Base-by-base conservation (phyloP, 2,329 filamentous ascomycete genomes). In the Alternaria longipes region DNA sequence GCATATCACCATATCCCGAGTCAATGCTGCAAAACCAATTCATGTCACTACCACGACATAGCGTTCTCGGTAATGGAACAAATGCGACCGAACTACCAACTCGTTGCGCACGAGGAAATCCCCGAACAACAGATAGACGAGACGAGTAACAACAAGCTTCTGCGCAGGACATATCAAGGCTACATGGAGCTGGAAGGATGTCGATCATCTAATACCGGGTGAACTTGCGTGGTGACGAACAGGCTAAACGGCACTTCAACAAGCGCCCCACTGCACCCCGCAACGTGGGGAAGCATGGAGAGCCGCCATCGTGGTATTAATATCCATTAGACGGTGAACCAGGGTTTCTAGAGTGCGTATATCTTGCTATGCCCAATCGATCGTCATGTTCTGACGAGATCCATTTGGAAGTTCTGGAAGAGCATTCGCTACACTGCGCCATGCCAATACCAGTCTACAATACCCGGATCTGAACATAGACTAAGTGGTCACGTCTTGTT, bases 221-320 rank as follows among this genome's bases (percentile, higher is more conserved):
- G 66, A 67, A 69, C 38, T 70, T 49, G 30, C 44, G 47, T 56
- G 55, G 38, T 56, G n/a, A 59, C 61, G 40, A 67, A 64, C 70
- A 74, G 73, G 68, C 71, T 78, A 77, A 76, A 73, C 66, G 62
- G 67, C 62, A 74, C 49, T 63, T 64, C 53, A 56, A 49, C 44
- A 49, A 59, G 26, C 50, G 69, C 63, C 65, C 64, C 67, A 68
- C 64, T 63, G 61, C 67, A 73, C 73, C 70, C 74, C 74, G 65
- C 71, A 75, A 67, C 41, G 53, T 56, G 44, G 63, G 52, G 50
- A 63, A 64, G 64, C 65, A 66, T 56, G 54, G 54, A 65, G 54
- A 66, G 46, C 53, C 51, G 57, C 54, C 63, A 64, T 65, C 52
- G 66, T 62, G 54, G 56, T 47, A 61, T 64, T 34, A 67, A 74